phyloP scores from a whole-genome alignment of 805 yeast species.

The Yamadazyma sp. region DNA sequence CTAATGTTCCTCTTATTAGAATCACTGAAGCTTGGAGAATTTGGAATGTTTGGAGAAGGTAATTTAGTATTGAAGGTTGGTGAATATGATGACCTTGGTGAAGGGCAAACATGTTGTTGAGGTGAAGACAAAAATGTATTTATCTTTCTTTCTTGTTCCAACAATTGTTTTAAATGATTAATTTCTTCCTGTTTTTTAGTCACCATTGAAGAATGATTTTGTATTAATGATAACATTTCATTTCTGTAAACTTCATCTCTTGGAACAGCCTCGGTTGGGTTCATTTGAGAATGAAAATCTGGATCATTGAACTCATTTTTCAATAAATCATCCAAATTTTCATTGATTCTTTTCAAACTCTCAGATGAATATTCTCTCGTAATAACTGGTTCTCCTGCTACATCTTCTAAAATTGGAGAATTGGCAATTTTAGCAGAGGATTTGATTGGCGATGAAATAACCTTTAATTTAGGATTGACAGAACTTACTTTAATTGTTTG shows the following conservation, averaged over 20 bases:
- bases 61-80: conserved; percentile 3
- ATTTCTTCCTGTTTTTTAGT: conserved; percentile 25
- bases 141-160: conserved; percentile 21
- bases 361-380: too few relatives aligned
- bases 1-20: conserved; percentile 8
- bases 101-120: conserved; percentile 1
- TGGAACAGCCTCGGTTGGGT: conserved; percentile 4
- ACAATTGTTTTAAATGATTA: conserved; percentile 18
- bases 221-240: conserved; percentile 22
- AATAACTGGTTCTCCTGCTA: too few relatives aligned
- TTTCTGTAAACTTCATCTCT: conserved; percentile 16
- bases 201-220: conserved; percentile 20
- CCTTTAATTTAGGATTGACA: conserved; percentile 8
- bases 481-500: conserved; percentile 10
- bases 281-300: too few relatives aligned
- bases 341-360: too few relatives aligned
- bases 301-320: too few relatives aligned
- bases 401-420: too few relatives aligned
- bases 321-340: too few relatives aligned
- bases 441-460: conserved; percentile 7
- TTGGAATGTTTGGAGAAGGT: conserved; percentile 1
- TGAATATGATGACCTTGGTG: conserved; percentile 1
- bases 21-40: conserved; percentile 6
- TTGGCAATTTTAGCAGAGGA: too few relatives aligned
- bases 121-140: conserved; percentile 14